A percentile compares a stretch with the other conserved stretches of the same genome.
These are phyloP conservation scores for Fusarium tricinctum DNA, from an alignment of 2,329 filamentous ascomycete species.

Conservation along the genomic window DNA sequence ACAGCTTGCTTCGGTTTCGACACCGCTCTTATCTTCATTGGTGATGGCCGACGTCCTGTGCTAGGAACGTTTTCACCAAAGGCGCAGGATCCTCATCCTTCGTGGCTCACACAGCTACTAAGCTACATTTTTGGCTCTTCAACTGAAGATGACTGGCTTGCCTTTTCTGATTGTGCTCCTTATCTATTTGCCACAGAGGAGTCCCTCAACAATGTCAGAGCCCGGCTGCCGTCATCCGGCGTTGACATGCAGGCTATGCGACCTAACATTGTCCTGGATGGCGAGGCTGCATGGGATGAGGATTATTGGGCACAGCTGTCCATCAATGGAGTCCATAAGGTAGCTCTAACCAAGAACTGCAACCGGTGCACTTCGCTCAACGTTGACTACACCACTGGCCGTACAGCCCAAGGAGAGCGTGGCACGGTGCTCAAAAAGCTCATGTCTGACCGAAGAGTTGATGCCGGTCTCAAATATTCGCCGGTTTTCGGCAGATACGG, in stretches of 20 bases:
- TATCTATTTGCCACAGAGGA: constrained; percentile 79
- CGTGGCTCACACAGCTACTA: constrained; percentile 56
- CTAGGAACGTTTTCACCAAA: constrained; percentile 69
- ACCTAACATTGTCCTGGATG: constrained; percentile 78
- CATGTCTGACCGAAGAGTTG: constrained; percentile 78
- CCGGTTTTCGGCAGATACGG: constrained; percentile 82
- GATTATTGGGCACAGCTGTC: constrained; percentile 78
- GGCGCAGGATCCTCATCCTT: constrained; percentile 42
- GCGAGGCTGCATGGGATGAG: constrained; percentile 73
- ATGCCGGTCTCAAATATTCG: constrained; percentile 74
- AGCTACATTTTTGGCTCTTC: constrained; percentile 50
- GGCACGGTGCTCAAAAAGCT: constrained; percentile 78
- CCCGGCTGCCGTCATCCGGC: constrained; percentile 64
- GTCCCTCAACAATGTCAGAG: constrained; percentile 76
- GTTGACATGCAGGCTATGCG: constrained; percentile 78
- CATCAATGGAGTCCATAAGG: constrained; percentile 55
- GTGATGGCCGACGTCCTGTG: constrained; percentile 69
- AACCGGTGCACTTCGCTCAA: constrained; percentile 77
- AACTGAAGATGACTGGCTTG: constrained; percentile 64
- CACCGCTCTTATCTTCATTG: constrained; percentile 75
- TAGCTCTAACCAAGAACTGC: constrained; percentile 78
- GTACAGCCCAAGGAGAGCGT: constrained; percentile 66
- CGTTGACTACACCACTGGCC: constrained; percentile 77
- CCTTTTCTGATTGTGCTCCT: constrained; percentile 81
- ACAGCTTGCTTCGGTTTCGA: constrained; percentile 73